Conservation (phyloP, 805 yeast species). For the Saccharomycopsis sp. region DNA sequence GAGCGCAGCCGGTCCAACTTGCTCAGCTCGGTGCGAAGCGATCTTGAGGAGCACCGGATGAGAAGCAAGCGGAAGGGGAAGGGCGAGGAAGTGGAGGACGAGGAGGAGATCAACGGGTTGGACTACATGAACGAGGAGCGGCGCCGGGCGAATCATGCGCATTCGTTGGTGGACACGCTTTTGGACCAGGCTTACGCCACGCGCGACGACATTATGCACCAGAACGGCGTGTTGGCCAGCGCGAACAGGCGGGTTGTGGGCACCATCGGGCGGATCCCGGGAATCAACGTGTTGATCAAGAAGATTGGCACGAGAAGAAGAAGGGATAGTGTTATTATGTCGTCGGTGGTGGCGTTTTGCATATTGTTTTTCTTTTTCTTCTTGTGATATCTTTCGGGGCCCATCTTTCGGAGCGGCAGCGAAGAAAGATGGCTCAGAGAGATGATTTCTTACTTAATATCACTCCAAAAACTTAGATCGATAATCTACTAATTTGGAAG, state of each 20-base stretch:
- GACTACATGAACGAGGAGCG: constrained; percentile 76
- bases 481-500: no score
- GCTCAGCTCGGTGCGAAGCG: constrained; percentile 66
- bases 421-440: no score
- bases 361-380: constrained; percentile 50
- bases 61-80: constrained; percentile 26
- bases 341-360: constrained; percentile 63
- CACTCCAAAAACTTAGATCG: no score
- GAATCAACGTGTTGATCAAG: constrained; percentile 62
- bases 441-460: no score
- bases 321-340: constrained; percentile 80
- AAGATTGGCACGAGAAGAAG: constrained; percentile 83
- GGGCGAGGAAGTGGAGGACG: constrained; percentile 23
- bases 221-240: constrained; percentile 51
- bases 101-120: constrained; percentile 36
- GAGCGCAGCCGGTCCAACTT: constrained; percentile 73
- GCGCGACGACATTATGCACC: constrained; percentile 72
- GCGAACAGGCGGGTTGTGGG: constrained; percentile 57
- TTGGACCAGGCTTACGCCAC: constrained; percentile 84
- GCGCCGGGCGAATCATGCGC: constrained; percentile 60
- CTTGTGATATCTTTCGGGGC: no score
- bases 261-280: constrained; percentile 68
- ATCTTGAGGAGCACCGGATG: constrained; percentile 61
- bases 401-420: no score
- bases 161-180: constrained; percentile 68